Evolutionary conservation across 345 rosid species (phyloP).

Genomic region (Eucalyptus viminalis): DNA sequence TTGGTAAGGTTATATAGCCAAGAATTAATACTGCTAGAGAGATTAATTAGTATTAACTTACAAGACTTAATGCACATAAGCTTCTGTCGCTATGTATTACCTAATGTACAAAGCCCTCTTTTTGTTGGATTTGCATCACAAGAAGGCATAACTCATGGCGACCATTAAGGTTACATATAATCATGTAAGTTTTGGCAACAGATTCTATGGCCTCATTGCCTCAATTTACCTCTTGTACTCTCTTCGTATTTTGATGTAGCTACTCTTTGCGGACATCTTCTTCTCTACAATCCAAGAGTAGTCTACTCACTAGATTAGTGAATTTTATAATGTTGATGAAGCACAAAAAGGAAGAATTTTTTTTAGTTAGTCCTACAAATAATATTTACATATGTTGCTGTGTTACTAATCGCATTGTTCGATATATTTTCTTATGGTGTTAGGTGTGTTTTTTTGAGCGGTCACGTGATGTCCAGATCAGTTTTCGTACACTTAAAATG

Average conservation of each 20-base stretch:
- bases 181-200: neutral
- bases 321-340: neutral
- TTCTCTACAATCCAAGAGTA: neutral
- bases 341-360: neutral
- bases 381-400: neutral
- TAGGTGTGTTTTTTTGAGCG: neutral
- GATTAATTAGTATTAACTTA: neutral
- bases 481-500: neutral
- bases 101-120: neutral
- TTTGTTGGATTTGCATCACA: neutral
- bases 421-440: neutral
- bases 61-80: neutral
- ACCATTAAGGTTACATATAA: neutral
- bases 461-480: neutral
- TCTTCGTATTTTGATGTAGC: neutral
- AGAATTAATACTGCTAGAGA: neutral
- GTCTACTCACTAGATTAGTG: neutral
- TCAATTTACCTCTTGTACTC: neutral
- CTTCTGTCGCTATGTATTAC: neutral
- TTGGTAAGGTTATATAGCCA: neutral
- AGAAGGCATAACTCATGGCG: neutral
- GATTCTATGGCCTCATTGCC: neutral
- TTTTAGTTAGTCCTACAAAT: neutral
- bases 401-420: neutral
- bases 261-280: neutral